Evolutionary conservation across 345 rosid species (phyloP).

Genomic region (Laguncularia racemosa): DNA sequence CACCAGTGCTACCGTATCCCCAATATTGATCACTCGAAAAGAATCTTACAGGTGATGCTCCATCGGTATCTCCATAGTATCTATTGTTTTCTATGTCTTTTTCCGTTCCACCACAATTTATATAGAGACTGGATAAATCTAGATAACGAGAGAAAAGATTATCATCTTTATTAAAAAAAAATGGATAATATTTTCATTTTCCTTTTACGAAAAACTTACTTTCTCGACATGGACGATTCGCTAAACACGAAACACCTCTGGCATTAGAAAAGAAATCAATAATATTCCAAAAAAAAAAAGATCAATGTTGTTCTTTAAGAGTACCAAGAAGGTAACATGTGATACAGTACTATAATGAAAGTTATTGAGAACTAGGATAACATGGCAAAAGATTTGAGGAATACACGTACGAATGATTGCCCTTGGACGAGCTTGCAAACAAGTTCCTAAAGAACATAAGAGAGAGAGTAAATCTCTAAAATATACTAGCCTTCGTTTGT

Average conservation of each 20-base stretch:
- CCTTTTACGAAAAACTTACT: slow-evolving; percentile 1
- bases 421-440: slow-evolving; percentile 5
- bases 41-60: background rate
- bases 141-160: background rate
- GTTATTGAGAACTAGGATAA: too few relatives aligned
- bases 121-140: background rate
- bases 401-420: slow-evolving; percentile 2
- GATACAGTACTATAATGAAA: too few relatives aligned
- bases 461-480: background rate
- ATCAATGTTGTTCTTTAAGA: too few relatives aligned
- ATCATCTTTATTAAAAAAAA: background rate
- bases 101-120: slow-evolving; percentile 7
- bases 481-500: background rate
- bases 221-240: background rate
- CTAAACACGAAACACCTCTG: slow-evolving; percentile 4
- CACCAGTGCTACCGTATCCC: slow-evolving; percentile 8
- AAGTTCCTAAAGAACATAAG: slow-evolving; percentile 7
- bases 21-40: background rate
- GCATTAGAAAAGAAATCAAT: background rate
- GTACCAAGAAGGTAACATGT: too few relatives aligned
- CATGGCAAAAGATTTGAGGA: too few relatives aligned
- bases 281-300: too few relatives aligned
- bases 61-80: background rate
- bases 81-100: accelerated
- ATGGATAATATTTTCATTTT: background rate